phyloP scores from a whole-genome alignment of 2,329 filamentous ascomycete genomes.

The Diatrype stigma region DNA sequence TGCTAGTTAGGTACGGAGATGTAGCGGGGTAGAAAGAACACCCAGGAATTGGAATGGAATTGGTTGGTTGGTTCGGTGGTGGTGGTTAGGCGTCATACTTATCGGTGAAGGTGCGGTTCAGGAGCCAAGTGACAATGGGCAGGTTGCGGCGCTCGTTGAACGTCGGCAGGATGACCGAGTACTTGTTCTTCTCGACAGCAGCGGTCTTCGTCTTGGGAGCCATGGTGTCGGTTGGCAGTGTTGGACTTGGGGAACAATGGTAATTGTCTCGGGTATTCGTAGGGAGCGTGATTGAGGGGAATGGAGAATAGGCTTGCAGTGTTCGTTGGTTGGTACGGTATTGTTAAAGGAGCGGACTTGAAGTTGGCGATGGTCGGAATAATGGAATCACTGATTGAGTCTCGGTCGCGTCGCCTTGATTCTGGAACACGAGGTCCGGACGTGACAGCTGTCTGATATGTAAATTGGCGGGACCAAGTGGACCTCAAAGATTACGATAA shows the following conservation, averaged over 20 bases:
- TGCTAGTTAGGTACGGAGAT: too few species aligned
- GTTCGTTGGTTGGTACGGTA: slow-evolving; percentile 2
- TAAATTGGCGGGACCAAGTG: too few species aligned
- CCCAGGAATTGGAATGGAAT: not conserved
- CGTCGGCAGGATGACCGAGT: slow-evolving; percentile 94
- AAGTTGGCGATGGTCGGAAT: slow-evolving; percentile 18
- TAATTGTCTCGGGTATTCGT: not conserved
- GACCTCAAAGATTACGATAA: too few species aligned
- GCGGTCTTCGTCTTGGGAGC: slow-evolving; percentile 40
- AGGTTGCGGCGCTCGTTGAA: slow-evolving; percentile 98
- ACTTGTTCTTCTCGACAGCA: slow-evolving; percentile 60
- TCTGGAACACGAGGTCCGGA: too few species aligned
- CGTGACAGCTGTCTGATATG: too few species aligned
- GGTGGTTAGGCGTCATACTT: slow-evolving; percentile 58
- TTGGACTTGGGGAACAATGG: not conserved
- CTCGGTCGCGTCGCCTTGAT: too few species aligned
- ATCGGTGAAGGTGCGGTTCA: slow-evolving; percentile 87
- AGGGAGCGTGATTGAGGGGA: slow-evolving; percentile 1
- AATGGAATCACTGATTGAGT: not conserved
- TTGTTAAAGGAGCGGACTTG: slow-evolving; percentile 23
- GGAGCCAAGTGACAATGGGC: slow-evolving; percentile 90
- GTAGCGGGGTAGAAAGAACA: too few species aligned
- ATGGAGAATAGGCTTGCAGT: slow-evolving; percentile 1
- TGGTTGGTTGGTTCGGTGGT: too few species aligned
- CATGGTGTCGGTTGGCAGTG: slow-evolving; percentile 34